phyloP scores from a whole-genome alignment of 2,329 filamentous ascomycete species.

The Trichoderma afroharzianum region DNA sequence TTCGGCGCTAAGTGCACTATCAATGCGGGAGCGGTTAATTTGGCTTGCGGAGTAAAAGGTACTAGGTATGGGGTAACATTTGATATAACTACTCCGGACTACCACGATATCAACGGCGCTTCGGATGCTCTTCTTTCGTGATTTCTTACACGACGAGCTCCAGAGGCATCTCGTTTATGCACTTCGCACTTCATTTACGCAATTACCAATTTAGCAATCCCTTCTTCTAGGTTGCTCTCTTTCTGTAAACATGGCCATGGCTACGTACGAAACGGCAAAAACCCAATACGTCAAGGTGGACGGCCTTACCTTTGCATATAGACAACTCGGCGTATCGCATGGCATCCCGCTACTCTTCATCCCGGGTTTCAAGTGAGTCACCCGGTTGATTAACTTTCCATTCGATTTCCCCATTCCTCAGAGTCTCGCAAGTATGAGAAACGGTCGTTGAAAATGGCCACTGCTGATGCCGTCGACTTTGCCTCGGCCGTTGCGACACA shows the following conservation, averaged over 20 bases:
- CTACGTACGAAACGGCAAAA: slow-evolving; percentile 29
- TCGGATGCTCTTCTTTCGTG: background rate
- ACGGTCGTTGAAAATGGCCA: background rate
- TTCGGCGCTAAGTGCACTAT: background rate
- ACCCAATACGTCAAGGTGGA: slow-evolving; percentile 30
- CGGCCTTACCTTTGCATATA: slow-evolving; percentile 32
- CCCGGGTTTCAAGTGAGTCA: slow-evolving; percentile 31
- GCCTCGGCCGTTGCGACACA: slow-evolving; percentile 14
- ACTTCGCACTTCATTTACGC: background rate
- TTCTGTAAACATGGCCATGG: slow-evolving; percentile 23
- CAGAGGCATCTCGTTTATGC: background rate
- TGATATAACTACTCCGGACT: background rate
- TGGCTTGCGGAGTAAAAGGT: background rate
- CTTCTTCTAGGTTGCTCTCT: background rate
- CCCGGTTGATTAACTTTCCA: background rate
- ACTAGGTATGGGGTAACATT: slow-evolving; percentile 2
- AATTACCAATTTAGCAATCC: background rate
- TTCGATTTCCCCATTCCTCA: background rate
- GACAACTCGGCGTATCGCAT: slow-evolving; percentile 27
- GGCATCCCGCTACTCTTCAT: slow-evolving; percentile 33
- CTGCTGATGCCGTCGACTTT: background rate
- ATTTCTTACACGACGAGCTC: background rate
- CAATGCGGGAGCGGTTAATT: background rate
- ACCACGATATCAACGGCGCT: background rate
- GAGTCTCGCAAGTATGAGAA: background rate